Conservation (phyloP, 169 alveolate genomes). For the Plasmodium chabaudi region DNA sequence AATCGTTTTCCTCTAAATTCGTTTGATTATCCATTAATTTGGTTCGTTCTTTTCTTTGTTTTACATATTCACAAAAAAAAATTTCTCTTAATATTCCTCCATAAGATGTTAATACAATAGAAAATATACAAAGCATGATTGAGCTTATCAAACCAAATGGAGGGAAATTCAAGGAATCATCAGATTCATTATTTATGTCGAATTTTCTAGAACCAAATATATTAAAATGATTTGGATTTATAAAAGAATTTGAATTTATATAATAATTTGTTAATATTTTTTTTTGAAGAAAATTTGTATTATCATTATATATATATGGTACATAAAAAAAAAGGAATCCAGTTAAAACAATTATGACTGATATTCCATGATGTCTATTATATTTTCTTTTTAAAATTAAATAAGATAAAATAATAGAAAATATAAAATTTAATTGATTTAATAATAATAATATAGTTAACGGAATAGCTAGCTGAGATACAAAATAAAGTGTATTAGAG, state of each 20-base stretch:
- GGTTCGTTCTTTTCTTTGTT: not conserved
- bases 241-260: slow-evolving; percentile 13
- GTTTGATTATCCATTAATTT: not conserved
- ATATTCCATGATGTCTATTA: slow-evolving; percentile 46
- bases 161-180: slow-evolving; percentile 3
- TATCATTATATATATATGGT: slow-evolving; percentile 47
- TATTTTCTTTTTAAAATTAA: slow-evolving; percentile 55
- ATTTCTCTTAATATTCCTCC: slow-evolving; percentile 71
- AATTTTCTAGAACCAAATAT: not conserved
- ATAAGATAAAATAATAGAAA: slow-evolving; percentile 59
- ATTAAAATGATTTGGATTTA: slow-evolving; percentile 7
- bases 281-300: slow-evolving; percentile 3
- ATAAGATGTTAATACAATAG: slow-evolving; percentile 55
- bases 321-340: slow-evolving; percentile 63
- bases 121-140: slow-evolving; percentile 40
- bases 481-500: slow-evolving; percentile 59
- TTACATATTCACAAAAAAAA: slow-evolving; percentile 49
- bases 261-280: slow-evolving; percentile 21
- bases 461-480: slow-evolving; percentile 72
- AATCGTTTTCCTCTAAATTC: not conserved
- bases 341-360: slow-evolving; percentile 40
- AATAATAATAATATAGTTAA: slow-evolving; percentile 47
- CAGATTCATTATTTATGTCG: not conserved
- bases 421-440: slow-evolving; percentile 68
- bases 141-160: slow-evolving; percentile 44